These are phyloP conservation scores for carrot (Daucus carota) DNA, from an alignment of 129 eudicot genomes.

Conservation along the genomic window DNA sequence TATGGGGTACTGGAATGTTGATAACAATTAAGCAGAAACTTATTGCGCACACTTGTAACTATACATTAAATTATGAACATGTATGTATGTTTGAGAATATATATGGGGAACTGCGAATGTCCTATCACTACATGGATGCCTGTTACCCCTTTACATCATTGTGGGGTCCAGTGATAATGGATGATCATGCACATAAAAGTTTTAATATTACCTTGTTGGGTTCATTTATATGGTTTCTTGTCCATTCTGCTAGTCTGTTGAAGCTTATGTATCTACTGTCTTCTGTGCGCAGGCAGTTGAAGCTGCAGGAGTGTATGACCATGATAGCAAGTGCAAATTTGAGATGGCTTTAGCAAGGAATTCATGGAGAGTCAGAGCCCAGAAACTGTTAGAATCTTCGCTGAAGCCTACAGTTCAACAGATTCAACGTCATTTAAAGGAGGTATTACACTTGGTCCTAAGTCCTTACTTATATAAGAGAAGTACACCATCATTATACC, in stretches of 20 bases:
- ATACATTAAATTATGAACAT: background rate
- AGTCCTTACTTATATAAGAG: background rate
- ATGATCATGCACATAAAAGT: background rate
- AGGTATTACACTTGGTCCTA: slow-evolving; percentile 40
- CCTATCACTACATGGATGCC: background rate
- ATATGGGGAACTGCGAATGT: too few relatives aligned
- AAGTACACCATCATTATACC: too few relatives aligned
- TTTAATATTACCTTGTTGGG: background rate
- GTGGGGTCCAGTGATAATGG: background rate
- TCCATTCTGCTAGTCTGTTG: background rate
- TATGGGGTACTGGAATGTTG: too few relatives aligned
- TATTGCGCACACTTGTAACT: background rate
- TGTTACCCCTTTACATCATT: background rate
- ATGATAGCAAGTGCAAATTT: slow-evolving; percentile 35
- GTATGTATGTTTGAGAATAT: background rate
- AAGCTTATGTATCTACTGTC: too few relatives aligned
- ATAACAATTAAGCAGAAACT: too few relatives aligned
- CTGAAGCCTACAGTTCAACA: slow-evolving; percentile 71
- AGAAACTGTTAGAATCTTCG: slow-evolving; percentile 40
- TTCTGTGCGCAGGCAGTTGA: slow-evolving; percentile 56
- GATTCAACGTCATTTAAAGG: slow-evolving; percentile 66
- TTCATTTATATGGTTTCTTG: slow-evolving; percentile 1
- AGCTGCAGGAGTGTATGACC: slow-evolving; percentile 51
- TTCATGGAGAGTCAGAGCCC: slow-evolving; percentile 81
- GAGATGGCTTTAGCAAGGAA: slow-evolving; percentile 75